Evolutionary conservation across 192 early-diverging fungal genomes (phyloP).

Genomic region (Podila epicladia): DNA sequence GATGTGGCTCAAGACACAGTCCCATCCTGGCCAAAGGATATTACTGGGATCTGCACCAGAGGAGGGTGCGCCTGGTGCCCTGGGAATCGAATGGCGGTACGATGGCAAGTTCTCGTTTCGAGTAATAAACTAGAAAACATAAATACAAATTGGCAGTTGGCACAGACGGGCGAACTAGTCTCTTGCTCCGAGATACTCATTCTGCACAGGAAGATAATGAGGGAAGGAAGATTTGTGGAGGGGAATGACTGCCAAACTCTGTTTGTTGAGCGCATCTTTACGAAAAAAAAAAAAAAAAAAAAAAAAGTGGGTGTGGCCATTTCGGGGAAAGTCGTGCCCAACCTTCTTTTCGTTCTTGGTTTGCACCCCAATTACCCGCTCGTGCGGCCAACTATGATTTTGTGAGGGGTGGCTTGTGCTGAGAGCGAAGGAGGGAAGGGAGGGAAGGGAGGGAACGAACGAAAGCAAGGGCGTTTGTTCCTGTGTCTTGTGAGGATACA

Average conservation of each 20-base stretch:
- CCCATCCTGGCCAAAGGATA: background rate
- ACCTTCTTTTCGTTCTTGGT: background rate
- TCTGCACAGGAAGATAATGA: no score
- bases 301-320: background rate
- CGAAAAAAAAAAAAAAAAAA: slow-evolving; percentile 9
- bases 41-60: background rate
- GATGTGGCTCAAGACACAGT: slow-evolving; percentile 23
- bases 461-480: background rate
- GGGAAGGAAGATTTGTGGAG: no score
- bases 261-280: no score
- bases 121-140: no score
- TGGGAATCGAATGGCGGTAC: no score
- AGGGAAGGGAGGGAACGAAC: background rate
- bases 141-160: no score
- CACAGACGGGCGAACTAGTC: no score
- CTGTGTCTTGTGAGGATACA: background rate
- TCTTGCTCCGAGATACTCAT: no score
- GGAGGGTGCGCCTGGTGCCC: no score
- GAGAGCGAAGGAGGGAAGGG: background rate
- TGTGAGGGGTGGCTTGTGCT: slow-evolving; percentile 3
- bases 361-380: slow-evolving; percentile 8
- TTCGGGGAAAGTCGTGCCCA: slow-evolving; percentile 17
- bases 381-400: slow-evolving; percentile 16
- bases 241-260: no score
- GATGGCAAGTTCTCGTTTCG: no score